phyloP scores from a whole-genome alignment of 768 basidiomycete species.

The Epithele typhae region DNA sequence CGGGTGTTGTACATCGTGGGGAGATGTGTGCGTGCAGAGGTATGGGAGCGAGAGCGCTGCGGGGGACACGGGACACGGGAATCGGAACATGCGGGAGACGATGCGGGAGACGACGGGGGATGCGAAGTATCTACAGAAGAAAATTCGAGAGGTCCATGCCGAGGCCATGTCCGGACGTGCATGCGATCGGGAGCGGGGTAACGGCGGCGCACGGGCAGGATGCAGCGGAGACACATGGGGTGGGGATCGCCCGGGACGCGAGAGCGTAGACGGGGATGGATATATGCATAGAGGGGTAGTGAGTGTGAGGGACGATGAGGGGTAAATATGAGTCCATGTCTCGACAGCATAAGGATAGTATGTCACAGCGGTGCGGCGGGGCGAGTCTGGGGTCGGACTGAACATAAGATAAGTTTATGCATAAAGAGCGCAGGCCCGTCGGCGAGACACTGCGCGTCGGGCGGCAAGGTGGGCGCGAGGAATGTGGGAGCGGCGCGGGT shows the following conservation, averaged over 20 bases:
- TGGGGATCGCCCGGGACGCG: too few species aligned
- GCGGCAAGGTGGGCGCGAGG: not conserved
- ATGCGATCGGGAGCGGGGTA: not conserved
- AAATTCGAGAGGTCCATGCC: not conserved
- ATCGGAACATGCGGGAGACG: not conserved
- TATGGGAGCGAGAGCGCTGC: too few species aligned
- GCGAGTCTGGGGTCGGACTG: not conserved
- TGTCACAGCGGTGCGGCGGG: conserved; percentile 12
- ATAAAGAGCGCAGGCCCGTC: conserved; percentile 9
- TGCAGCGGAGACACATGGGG: too few species aligned
- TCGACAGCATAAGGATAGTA: conserved; percentile 18
- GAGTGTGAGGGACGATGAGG: not conserved
- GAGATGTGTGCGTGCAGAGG: too few species aligned
- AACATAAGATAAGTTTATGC: conserved; percentile 16
- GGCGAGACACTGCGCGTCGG: not conserved
- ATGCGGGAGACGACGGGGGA: not conserved
- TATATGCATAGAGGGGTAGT: not conserved
- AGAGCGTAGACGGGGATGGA: too few species aligned
- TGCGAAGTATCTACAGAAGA: conserved; percentile 14
- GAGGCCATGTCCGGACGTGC: too few species aligned
- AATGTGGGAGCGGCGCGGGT: not conserved
- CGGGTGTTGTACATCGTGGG: not conserved
- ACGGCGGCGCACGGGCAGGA: not conserved
- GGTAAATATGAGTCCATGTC: not conserved
- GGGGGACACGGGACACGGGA: too few species aligned